Base-by-base conservation (phyloP, 352 stramenopile genomes). In the Pythium vanterpoolii region DNA sequence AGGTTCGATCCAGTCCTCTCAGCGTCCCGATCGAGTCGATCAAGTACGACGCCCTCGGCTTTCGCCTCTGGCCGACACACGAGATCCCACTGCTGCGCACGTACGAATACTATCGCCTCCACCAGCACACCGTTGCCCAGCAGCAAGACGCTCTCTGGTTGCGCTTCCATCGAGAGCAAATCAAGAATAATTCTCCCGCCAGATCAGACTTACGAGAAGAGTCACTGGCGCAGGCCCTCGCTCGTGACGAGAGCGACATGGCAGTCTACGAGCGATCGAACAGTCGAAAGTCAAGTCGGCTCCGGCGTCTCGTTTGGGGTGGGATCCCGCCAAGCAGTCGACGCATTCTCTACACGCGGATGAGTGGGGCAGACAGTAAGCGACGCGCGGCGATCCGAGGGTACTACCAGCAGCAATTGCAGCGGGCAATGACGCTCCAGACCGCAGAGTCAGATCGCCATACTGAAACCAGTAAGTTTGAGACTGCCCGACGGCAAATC, bases 71-170 rank as follows among this genome's bases (percentile, higher is more conserved):
- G 16, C 24, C 60, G 5, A 7, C 52, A 9, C 52, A 36, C 39
- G 51, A 57, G 8, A 14, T 26, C 8, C 18, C 21, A 52, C n/a
- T 27, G 7, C 27, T 23, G 24, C 55, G 62, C 53, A 72, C 71
- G 9, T 85, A 80, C 39, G 48, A 48, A 14, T 89, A 85, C 47
- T 86, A 83, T 28, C 66, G 72, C 26, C 60, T 82, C 34, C 69
- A 85, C 23, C 51, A 78, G 5, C 62, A 76, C 14, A 73, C 53
- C 10, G 38, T 81, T 6, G 76, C 77, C 18, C 51, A 38, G 11
- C 77, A 81, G 47, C 76, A 88, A 54, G 56, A 75, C 4, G 48
- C 26, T 28, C 49, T 60, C 9, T 89, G 76, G 76, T 18, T 57
- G 39, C 44, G 23, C 5, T 69, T 67, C 43, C 71, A 69, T 34